phyloP scores from a whole-genome alignment of 768 basidiomycete species.

The Tephrocybe sp. region DNA sequence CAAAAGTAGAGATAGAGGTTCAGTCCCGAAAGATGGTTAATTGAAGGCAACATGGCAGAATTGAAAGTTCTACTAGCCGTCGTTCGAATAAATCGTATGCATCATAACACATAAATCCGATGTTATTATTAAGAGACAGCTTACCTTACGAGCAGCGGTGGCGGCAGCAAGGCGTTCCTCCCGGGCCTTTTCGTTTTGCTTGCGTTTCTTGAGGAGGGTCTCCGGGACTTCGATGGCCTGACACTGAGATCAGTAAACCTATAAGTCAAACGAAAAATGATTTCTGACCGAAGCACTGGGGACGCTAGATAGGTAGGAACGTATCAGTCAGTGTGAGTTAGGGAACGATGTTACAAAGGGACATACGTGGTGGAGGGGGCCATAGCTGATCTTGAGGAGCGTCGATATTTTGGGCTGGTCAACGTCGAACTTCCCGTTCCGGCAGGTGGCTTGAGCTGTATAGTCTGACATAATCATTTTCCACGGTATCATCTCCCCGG shows the following conservation, averaged over 20 bases:
- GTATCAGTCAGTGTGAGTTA: slow-evolving; percentile 7
- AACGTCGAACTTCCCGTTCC: slow-evolving; percentile 21
- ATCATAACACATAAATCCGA: slow-evolving; percentile 53
- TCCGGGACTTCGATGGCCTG: slow-evolving; percentile 96
- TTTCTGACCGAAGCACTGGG: slow-evolving; percentile 58
- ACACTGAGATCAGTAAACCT: slow-evolving; percentile 20
- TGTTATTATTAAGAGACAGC: slow-evolving; percentile 23
- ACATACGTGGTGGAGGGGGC: slow-evolving; percentile 60
- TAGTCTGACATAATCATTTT: slow-evolving; percentile 39
- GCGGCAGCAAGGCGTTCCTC: slow-evolving; percentile 90
- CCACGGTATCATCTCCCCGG: slow-evolving; percentile 17
- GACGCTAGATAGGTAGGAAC: slow-evolving; percentile 34
- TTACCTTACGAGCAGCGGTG: slow-evolving; percentile 84
- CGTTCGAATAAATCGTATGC: slow-evolving; percentile 74
- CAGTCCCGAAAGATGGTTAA: slow-evolving; percentile 98
- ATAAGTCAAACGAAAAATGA: slow-evolving; percentile 10
- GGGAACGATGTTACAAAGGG: background rate
- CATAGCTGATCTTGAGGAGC: slow-evolving; percentile 53
- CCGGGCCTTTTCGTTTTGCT: slow-evolving; percentile 94
- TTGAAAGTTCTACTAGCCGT: slow-evolving; percentile 68
- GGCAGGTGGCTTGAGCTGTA: slow-evolving; percentile 44
- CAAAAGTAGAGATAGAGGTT: slow-evolving; percentile 17
- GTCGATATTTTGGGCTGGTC: slow-evolving; percentile 30
- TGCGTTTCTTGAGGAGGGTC: slow-evolving; percentile 99
- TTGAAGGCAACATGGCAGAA: slow-evolving; percentile 74